Conservation (phyloP, 805 yeast genomes). For the Yamadazyma tumulicola region DNA sequence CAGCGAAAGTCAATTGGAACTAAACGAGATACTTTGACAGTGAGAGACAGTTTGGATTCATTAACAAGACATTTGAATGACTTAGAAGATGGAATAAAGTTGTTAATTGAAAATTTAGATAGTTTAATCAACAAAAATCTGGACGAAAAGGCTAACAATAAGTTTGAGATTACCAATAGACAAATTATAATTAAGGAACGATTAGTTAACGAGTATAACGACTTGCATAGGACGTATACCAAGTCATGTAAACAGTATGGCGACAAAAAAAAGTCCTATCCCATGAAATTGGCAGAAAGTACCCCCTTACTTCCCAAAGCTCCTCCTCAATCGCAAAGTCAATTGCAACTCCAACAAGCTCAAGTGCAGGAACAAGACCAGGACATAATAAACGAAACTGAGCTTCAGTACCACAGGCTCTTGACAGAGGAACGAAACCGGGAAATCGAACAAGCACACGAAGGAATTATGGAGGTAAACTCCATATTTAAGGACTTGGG, state of each 20-base stretch:
- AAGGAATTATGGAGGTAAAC: slow-evolving; percentile 81
- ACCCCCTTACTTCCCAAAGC: slow-evolving; percentile 37
- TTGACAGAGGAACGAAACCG: slow-evolving; percentile 69
- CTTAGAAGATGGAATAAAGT: slow-evolving; percentile 29
- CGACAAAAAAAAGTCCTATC: slow-evolving; percentile 39
- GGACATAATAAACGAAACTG: slow-evolving; percentile 41
- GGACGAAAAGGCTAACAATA: slow-evolving; percentile 14
- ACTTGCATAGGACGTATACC: slow-evolving; percentile 34
- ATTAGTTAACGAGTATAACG: slow-evolving; percentile 53
- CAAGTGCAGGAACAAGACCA: slow-evolving; percentile 34
- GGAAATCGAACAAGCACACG: slow-evolving; percentile 68
- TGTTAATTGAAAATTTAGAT: slow-evolving; percentile 26
- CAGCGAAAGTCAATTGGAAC: slow-evolving; percentile 52
- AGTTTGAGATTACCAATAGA: slow-evolving; percentile 32
- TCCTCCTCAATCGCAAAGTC: slow-evolving; percentile 22
- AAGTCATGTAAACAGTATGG: slow-evolving; percentile 34
- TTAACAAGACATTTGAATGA: slow-evolving; percentile 28
- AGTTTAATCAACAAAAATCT: slow-evolving; percentile 25
- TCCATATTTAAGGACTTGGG: slow-evolving; percentile 81
- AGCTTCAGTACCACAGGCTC: slow-evolving; percentile 60
- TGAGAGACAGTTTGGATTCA: slow-evolving; percentile 35
- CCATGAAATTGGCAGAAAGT: slow-evolving; percentile 27
- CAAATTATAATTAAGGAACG: slow-evolving; percentile 49
- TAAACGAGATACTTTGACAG: slow-evolving; percentile 39
- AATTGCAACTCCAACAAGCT: slow-evolving; percentile 21